These are phyloP conservation scores for Petunia hybrid DNA, from an alignment of 305 asterid species.

Conservation along the genomic window DNA sequence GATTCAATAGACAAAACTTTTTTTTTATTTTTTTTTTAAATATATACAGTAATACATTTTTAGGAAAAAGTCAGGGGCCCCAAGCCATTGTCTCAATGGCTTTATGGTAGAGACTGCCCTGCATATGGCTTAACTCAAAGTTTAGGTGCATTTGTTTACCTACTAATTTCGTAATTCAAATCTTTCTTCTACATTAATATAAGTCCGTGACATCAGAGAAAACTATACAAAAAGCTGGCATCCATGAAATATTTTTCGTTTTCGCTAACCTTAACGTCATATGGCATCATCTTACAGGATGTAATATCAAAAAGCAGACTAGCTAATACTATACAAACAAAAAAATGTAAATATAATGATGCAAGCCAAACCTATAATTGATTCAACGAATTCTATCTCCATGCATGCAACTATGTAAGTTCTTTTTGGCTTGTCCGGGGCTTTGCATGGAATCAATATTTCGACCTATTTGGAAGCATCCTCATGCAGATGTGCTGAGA, in stretches of 20 bases:
- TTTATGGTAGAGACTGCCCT: too few species aligned
- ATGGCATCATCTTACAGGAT: not conserved
- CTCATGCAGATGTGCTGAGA: not conserved
- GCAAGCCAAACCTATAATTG: conserved; percentile 29
- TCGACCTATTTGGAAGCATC: conserved; percentile 3
- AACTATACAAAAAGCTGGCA: conserved; percentile 8
- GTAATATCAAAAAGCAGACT: not conserved
- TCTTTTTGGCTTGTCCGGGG: not conserved
- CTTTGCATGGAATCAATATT: not conserved
- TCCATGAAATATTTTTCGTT: conserved; percentile 1
- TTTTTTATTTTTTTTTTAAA: too few species aligned
- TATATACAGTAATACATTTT: too few species aligned
- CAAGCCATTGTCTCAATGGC: too few species aligned
- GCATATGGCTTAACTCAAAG: too few species aligned
- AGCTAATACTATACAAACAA: not conserved
- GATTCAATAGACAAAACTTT: too few species aligned
- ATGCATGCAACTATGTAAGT: not conserved
- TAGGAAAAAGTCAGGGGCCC: too few species aligned
- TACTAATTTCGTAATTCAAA: too few species aligned
- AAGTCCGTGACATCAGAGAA: not conserved
- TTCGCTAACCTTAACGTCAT: conserved; percentile 12
- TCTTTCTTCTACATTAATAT: too few species aligned
- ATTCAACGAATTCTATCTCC: conserved; percentile 27
- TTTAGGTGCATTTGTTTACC: too few species aligned
- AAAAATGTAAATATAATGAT: not conserved